A percentile compares a stretch with the other conserved stretches of the same genome.
Evolutionary conservation across 768 basidiomycete genomes (phyloP).

Genomic region (Scleroderma bovista): DNA sequence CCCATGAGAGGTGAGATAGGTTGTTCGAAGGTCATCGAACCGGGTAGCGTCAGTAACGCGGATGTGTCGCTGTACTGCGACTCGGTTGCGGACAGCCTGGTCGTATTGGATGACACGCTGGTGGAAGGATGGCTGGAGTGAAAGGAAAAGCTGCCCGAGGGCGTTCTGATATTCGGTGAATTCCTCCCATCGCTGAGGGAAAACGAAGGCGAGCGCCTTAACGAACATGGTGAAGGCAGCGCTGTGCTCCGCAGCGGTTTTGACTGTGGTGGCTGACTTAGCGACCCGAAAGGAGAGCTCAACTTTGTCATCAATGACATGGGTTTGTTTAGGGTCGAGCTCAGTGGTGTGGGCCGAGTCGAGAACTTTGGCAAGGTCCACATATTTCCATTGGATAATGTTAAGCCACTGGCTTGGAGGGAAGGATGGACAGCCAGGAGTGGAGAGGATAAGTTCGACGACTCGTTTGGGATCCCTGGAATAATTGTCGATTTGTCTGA

Average conservation of each 20-base stretch:
- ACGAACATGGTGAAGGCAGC: background rate
- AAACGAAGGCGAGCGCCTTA: background rate
- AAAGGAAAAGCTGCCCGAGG: background rate
- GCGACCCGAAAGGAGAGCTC: background rate
- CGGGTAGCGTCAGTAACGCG: conserved; percentile 17
- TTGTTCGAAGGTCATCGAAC: conserved; percentile 7
- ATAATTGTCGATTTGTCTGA: background rate
- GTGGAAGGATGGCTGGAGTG: conserved; percentile 22
- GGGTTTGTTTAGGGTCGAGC: conserved; percentile 2
- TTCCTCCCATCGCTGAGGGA: background rate
- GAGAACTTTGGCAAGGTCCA: conserved; percentile 10
- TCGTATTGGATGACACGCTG: too few relatives aligned
- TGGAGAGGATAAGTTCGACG: background rate
- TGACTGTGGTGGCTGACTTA: background rate
- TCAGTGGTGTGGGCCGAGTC: background rate
- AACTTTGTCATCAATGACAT: background rate
- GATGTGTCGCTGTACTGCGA: conserved; percentile 10
- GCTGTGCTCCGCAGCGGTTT: background rate
- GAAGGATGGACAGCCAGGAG: background rate
- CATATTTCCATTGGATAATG: background rate
- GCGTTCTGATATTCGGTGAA: background rate
- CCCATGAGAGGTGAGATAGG: background rate
- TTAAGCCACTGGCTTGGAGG: conserved; percentile 8
- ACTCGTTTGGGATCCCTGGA: background rate
- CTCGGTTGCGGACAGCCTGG: conserved; percentile 18